Percentiles rank a stretch among this genome's conserved stretches.
Conservation (phyloP, 257 asterid genomes). For the Solanum lycopersicoides region DNA sequence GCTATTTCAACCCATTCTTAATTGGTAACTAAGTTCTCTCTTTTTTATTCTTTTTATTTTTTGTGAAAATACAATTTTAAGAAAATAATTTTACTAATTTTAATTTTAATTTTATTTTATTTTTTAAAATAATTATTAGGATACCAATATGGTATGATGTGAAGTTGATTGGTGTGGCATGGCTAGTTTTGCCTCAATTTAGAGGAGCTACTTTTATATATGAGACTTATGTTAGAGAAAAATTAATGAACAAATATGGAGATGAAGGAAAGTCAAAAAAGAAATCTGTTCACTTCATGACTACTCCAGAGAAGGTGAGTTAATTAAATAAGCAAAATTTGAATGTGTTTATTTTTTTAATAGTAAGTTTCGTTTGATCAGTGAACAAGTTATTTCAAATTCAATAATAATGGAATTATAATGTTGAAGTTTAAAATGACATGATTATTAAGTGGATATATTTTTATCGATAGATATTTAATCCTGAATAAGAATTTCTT, state of each 20-base stretch:
- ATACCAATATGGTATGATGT: constrained; percentile 71
- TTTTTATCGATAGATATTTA: no score
- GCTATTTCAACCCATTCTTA: constrained; percentile 21
- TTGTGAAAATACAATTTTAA: background rate
- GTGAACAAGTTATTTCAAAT: no score
- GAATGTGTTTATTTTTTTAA: no score
- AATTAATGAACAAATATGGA: constrained; percentile 41
- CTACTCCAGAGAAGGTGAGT: constrained; percentile 34
- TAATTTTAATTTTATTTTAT: background rate
- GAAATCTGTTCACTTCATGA: constrained; percentile 34
- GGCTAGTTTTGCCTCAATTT: constrained; percentile 80
- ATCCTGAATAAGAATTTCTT: no score
- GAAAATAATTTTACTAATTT: background rate
- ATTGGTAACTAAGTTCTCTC: constrained; percentile 7
- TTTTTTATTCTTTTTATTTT: background rate
- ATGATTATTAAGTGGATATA: no score
- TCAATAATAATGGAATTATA: background rate
- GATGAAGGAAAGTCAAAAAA: constrained; percentile 18
- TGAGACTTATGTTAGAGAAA: constrained; percentile 57
- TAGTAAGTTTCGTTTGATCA: background rate
- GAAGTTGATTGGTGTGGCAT: constrained; percentile 61
- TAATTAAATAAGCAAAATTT: background rate
- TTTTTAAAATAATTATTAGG: constrained; percentile 15
- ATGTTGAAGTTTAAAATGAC: background rate
- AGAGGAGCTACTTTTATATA: constrained; percentile 78